These are phyloP conservation scores for Saururus chinensis DNA, from an alignment of 164 flowering plant genomes.

Conservation along the genomic window DNA sequence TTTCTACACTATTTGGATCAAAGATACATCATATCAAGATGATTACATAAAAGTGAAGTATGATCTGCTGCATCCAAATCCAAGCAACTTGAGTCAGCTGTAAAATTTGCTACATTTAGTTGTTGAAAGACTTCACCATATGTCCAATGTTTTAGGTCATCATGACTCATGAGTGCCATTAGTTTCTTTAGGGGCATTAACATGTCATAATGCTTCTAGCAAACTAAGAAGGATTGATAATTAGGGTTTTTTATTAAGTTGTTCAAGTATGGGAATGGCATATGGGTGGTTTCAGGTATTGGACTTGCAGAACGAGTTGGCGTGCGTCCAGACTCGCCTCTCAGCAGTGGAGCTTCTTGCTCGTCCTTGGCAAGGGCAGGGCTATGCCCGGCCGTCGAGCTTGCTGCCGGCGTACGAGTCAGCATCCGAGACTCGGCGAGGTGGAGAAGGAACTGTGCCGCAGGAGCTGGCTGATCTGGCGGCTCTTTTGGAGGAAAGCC, in stretches of 20 bases:
- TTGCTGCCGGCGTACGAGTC: neutral
- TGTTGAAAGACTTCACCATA: too few species aligned
- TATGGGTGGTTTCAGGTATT: constrained; percentile 29
- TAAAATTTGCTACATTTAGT: too few species aligned
- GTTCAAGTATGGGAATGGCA: neutral
- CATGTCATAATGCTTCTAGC: too few species aligned
- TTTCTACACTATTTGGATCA: too few species aligned
- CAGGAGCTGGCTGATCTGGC: neutral
- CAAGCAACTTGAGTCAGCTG: too few species aligned
- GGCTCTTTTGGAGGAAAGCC: neutral
- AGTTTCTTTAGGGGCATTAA: too few species aligned
- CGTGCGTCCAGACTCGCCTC: constrained; percentile 55
- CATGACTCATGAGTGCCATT: too few species aligned
- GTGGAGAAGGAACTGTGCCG: too few species aligned
- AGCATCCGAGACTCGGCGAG: too few species aligned
- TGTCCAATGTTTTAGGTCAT: too few species aligned
- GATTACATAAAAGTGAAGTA: neutral
- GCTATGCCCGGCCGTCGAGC: neutral
- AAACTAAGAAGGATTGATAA: neutral
- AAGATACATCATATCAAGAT: neutral
- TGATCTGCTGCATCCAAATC: neutral
- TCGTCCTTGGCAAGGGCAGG: neutral
- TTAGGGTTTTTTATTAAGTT: too few species aligned
- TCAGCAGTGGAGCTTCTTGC: constrained; percentile 31
- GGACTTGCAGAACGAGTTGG: constrained; percentile 57